Percentiles rank a stretch among this genome's conserved stretches.
Evolutionary conservation across 768 basidiomycete genomes (phyloP).

Genomic region (Mycena filopes): DNA sequence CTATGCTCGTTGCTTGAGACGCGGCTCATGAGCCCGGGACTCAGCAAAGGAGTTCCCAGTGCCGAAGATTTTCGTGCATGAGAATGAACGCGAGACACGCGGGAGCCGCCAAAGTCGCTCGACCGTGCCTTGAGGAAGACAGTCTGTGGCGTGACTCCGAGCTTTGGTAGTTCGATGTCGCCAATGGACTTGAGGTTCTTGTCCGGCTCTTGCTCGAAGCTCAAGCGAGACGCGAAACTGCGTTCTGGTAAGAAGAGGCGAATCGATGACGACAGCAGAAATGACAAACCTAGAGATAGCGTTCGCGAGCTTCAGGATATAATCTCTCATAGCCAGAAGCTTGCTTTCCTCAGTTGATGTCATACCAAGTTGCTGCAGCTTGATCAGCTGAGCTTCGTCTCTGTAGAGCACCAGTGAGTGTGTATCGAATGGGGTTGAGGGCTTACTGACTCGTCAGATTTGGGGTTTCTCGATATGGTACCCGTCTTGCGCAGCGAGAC

Average conservation of each 20-base stretch:
- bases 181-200: slow-evolving; percentile 71
- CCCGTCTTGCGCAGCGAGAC: slow-evolving; percentile 68
- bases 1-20: slow-evolving; percentile 60
- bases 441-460: slow-evolving; percentile 82
- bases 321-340: slow-evolving; percentile 88
- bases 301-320: slow-evolving; percentile 85
- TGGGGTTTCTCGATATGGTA: slow-evolving; percentile 56
- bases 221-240: slow-evolving; percentile 77
- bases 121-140: slow-evolving; percentile 80
- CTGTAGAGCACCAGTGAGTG: slow-evolving; percentile 50
- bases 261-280: neutral
- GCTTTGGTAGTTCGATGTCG: slow-evolving; percentile 84
- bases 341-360: slow-evolving; percentile 84
- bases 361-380: slow-evolving; percentile 91
- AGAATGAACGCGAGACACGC: slow-evolving; percentile 52
- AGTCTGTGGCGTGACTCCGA: slow-evolving; percentile 91
- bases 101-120: slow-evolving; percentile 49
- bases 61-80: slow-evolving; percentile 52
- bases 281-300: slow-evolving; percentile 74
- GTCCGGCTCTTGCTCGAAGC: slow-evolving; percentile 70
- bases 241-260: neutral
- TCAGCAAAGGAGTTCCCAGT: slow-evolving; percentile 55
- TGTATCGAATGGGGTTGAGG: neutral
- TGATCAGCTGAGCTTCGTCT: slow-evolving; percentile 79
- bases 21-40: slow-evolving; percentile 61